phyloP scores from a whole-genome alignment of 1,284 basidiomycete genomes.

The Ganoderma meredithae region DNA sequence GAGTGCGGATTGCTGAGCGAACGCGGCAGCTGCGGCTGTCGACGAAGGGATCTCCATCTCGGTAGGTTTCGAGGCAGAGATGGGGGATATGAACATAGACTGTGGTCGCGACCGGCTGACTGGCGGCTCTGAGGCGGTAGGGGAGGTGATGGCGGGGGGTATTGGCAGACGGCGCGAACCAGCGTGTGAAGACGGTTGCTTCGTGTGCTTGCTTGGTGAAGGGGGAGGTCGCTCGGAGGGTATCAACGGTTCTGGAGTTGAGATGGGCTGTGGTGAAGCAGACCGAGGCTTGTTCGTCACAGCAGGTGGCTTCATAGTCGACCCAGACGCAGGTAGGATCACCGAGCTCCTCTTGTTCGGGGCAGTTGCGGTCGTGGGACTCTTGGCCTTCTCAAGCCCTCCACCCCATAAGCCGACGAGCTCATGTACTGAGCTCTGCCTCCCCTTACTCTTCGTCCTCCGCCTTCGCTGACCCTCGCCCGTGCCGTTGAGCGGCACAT shows the following conservation, averaged over 20 bases:
- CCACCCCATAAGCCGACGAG: slow-evolving; percentile 80
- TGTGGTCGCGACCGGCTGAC: slow-evolving; percentile 62
- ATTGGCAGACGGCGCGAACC: slow-evolving; percentile 22
- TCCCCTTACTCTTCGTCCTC: slow-evolving; percentile 48
- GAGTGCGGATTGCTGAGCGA: slow-evolving; percentile 44
- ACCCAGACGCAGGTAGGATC: slow-evolving; percentile 34
- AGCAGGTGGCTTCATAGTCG: slow-evolving; percentile 35
- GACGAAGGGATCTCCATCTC: slow-evolving; percentile 46
- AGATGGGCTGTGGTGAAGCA: slow-evolving; percentile 42
- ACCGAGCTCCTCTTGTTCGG: slow-evolving; percentile 39
- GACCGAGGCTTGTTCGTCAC: slow-evolving; percentile 32
- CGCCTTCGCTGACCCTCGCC: slow-evolving; percentile 33
- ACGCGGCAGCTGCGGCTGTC: slow-evolving; percentile 46
- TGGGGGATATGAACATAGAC: slow-evolving; percentile 75
- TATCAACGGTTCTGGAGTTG: slow-evolving; percentile 30
- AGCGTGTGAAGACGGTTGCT: slow-evolving; percentile 22
- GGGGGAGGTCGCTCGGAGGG: slow-evolving; percentile 20
- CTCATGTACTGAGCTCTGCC: slow-evolving; percentile 83
- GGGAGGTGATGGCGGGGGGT: slow-evolving; percentile 21
- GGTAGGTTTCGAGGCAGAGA: slow-evolving; percentile 41
- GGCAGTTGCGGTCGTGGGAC: slow-evolving; percentile 32
- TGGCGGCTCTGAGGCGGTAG: slow-evolving; percentile 30
- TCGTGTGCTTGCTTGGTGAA: slow-evolving; percentile 39
- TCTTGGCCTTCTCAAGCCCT: slow-evolving; percentile 43
- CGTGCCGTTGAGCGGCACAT: slow-evolving; percentile 13